Evolutionary conservation across 352 stramenopile species (phyloP).

Genomic region (Globisporangium iwayamae): DNA sequence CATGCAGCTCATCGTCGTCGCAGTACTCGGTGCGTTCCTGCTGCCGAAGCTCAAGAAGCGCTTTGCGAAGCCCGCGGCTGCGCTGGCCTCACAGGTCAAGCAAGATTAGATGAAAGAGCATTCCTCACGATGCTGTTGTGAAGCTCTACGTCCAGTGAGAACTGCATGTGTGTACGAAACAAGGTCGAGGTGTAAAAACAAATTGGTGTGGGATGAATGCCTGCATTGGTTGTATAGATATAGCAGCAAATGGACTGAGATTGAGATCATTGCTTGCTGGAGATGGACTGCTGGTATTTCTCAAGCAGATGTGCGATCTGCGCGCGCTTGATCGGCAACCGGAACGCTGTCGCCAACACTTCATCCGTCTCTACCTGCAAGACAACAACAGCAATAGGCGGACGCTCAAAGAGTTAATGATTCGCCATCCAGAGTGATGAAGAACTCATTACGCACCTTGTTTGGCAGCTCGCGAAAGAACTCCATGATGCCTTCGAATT

Average conservation of each 20-base stretch:
- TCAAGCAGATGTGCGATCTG: constrained; percentile 45
- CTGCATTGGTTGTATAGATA: background rate
- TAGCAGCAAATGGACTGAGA: background rate
- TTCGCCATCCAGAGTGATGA: background rate
- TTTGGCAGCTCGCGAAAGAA: constrained; percentile 75
- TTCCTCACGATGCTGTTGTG: background rate
- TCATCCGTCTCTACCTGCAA: constrained; percentile 57
- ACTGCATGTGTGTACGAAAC: too few species aligned
- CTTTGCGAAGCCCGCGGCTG: constrained; percentile 32
- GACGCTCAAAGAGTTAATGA: background rate
- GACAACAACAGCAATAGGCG: background rate
- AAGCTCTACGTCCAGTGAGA: background rate
- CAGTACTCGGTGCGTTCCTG: constrained; percentile 49
- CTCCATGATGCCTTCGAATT: constrained; percentile 81
- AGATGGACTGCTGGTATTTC: constrained; percentile 46
- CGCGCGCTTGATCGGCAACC: constrained; percentile 51
- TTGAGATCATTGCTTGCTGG: constrained; percentile 20
- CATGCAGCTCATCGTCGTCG: constrained; percentile 71
- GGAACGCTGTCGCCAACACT: constrained; percentile 50
- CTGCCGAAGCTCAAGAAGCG: constrained; percentile 63
- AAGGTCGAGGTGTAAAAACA: too few species aligned
- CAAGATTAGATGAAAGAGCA: constrained; percentile 25
- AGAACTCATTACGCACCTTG: constrained; percentile 28
- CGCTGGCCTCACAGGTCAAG: constrained; percentile 17
- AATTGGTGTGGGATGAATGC: too few species aligned